Base-by-base conservation (phyloP, 129 eudicot genomes). In the Pittosporum tobira region DNA sequence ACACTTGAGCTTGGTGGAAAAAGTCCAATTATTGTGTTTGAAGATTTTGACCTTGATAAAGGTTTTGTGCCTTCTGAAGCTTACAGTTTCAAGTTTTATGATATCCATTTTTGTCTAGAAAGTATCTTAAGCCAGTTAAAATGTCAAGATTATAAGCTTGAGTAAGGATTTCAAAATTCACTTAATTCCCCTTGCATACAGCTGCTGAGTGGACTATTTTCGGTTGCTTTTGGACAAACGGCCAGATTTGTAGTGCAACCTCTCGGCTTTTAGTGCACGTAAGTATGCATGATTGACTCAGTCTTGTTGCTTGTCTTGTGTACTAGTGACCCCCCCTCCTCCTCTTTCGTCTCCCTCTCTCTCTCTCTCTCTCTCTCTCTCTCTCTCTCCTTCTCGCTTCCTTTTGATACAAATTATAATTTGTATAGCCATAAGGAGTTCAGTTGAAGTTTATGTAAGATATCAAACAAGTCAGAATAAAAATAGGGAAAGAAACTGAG, bases 211-310 rank as follows among this genome's bases (percentile, higher is more conserved):
- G 99, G 99, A 65, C 90, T 57, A 80, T 81, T 48, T 93, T 93
- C 70, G 99, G 99, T 67, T 87, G 96, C 89, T 93, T 93, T 71
- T 93, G 96, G 99, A 84, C 94, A 52, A 93, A 93, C 53, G 99
- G 99, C 61, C 99, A 93, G 61, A 93, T 93, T 70, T 93, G 99
- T 77, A 93, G 99, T 73, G 99, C 99, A 55, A 93, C 99, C 16
- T 93, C 99, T 54, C 94, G 99, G 19, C 94, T 93, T 59, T 45
- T 93, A 44, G 84, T 93, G 51, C 99, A 93, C 65, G 99, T 93
- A 87, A 65, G 93, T 48, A 21, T 62, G 56, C 40, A 24, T 9
- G 25, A 23, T 38, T 30, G 15, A 43, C 52, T 31, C n/a, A 18
- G 27, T 29, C n/a, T n/a, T n/a, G n/a, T n/a, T n/a, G n/a, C n/a